Evolutionary conservation across 306 rosid genomes (phyloP), one percentile per base, ranked within the genome.

Genomic region (Carpinus fangiana): DNA sequence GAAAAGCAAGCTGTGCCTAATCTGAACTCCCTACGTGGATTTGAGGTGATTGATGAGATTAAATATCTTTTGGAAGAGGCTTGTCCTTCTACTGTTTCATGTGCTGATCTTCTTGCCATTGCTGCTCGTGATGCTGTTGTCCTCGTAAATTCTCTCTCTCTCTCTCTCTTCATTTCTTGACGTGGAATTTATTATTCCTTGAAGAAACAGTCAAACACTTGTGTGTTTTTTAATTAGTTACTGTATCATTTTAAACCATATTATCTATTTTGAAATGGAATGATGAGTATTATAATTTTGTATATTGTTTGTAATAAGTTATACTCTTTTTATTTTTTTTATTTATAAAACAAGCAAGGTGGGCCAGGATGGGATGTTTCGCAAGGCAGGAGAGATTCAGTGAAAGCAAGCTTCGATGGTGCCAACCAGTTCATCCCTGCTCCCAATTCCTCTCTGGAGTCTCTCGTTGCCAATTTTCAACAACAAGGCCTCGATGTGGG

Each of bases 51-150:
- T 10, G 97, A 94, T 66, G 85, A 84, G 81, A 90, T 94, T 0
- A 94, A 94, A 82, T 79, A 59, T 78, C 55, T 72, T 31, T 73
- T 94, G 20, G 98, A 92, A 83, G 79, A 89, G 74, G 94, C 91
- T 46, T 94, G 97, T 59, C 98, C 95, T 28, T 17, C 45, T 17
- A 90, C 91, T 0, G 93, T 94, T 68, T 94, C 98, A 17, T 92
- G 98, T 84, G 97, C 98, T 36, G 98, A 94, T 71, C 86, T 92
- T 31, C 86, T 94, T 43, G 90, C 98, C 71, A 65, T 92, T 64
- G 97, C 51, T 79, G 98, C 98, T 62, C 98, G 97, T 28, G 98
- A 94, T 73, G 84, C 97, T 1, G 97, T 92, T 70, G 81, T 76
- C 53, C 70, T 82, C 78, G 97, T 94, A 88, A 31, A 2, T n/a